phyloP scores from a whole-genome alignment of 1,139 yeast species.

The Hanseniaspora gamundiae region DNA sequence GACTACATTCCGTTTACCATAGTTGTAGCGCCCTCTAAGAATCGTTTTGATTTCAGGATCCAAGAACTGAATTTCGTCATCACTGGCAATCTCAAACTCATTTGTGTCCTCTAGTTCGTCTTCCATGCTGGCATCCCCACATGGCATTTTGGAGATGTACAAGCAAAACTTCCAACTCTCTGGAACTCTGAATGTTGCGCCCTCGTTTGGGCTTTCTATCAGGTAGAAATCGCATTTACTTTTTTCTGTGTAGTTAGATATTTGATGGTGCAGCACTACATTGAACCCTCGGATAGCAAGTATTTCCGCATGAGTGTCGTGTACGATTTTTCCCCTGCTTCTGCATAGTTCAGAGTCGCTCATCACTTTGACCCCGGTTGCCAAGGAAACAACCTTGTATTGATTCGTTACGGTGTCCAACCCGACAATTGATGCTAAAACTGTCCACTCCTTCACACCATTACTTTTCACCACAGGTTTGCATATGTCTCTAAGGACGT shows the following conservation, averaged over 20 bases:
- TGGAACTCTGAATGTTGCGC: constrained; percentile 24
- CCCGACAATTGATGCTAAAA: constrained; percentile 62
- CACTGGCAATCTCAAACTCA: constrained; percentile 9
- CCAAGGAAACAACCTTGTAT: constrained; percentile 35
- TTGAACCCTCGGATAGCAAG: constrained; percentile 62
- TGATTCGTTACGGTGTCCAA: constrained; percentile 16
- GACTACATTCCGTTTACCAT: constrained; percentile 45
- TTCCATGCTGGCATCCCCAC: constrained; percentile 80
- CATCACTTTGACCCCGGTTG: constrained; percentile 76
- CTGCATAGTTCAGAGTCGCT: constrained; percentile 38
- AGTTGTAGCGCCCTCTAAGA: constrained; percentile 58
- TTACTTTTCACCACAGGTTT: constrained; percentile 51
- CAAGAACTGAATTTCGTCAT: constrained; percentile 22
- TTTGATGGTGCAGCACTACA: constrained; percentile 15
- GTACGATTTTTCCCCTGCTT: constrained; percentile 51
- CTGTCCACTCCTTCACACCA: constrained; percentile 72
- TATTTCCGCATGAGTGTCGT: constrained; percentile 86
- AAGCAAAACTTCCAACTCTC: constrained; percentile 36
- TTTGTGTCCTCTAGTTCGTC: constrained; percentile 10
- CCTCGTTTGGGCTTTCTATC: constrained; percentile 7
- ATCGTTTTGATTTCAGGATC: constrained; percentile 18
- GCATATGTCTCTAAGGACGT: constrained; percentile 30
- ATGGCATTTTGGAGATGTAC: constrained; percentile 73
- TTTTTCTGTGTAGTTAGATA: constrained; percentile 1
- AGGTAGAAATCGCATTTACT: constrained; percentile 3